A percentile compares a stretch with the other conserved stretches of the same genome.
phyloP scores from a whole-genome alignment of 2,329 filamentous ascomycete genomes.

The Ophiostoma sp. region DNA sequence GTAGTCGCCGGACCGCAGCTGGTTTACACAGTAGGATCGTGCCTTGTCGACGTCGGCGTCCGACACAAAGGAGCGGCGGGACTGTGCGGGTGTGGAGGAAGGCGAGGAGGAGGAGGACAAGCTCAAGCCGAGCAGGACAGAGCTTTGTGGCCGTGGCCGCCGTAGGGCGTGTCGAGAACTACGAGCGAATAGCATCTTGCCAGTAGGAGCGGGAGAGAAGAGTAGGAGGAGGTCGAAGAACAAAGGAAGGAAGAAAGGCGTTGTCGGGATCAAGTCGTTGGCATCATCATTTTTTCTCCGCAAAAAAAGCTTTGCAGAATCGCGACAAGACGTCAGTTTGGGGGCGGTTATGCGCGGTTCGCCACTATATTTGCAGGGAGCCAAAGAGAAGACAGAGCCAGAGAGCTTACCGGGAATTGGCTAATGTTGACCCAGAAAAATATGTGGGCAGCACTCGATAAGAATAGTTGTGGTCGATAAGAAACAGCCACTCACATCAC shows the following conservation, averaged over 20 bases:
- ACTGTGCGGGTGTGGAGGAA: not conserved
- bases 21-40: conserved; percentile 54
- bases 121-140: not conserved
- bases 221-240: not conserved
- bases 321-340: not conserved
- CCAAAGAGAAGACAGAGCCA: not conserved
- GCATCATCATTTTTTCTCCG: not conserved
- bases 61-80: conserved; percentile 48
- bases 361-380: conserved; percentile 2
- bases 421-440: not conserved
- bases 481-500: not conserved
- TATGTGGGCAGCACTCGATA: not conserved
- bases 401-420: not conserved
- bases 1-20: conserved; percentile 69
- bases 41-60: conserved; percentile 55
- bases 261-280: not conserved
- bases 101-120: not conserved
- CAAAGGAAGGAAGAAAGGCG: not conserved
- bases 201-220: not conserved
- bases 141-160: not conserved
- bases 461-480: not conserved
- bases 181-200: not conserved
- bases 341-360: not conserved
- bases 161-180: conserved; percentile 3
- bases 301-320: not conserved